Percentiles rank a stretch among this genome's conserved stretches.
phyloP scores from a whole-genome alignment of 331 rosid species.

The Erythrophleum ivorense region DNA sequence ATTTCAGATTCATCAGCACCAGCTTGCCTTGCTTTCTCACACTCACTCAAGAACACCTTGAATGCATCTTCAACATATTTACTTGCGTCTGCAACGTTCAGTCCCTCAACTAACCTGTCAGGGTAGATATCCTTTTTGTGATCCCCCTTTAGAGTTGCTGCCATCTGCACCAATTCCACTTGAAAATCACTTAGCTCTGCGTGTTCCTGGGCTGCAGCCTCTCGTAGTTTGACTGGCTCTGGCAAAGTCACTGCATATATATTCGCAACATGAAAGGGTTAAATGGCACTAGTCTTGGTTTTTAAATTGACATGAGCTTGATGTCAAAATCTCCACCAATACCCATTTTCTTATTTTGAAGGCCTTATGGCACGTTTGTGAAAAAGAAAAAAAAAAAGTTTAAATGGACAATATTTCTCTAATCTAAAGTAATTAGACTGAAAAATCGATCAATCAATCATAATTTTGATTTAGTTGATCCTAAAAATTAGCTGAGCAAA shows the following conservation, averaged over 20 bases:
- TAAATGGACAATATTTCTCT: no score
- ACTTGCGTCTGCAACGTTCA: slow-evolving; percentile 59
- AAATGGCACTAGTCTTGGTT: not conserved
- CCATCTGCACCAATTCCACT: slow-evolving; percentile 68
- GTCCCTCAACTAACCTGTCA: slow-evolving; percentile 53
- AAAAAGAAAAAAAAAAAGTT: no score
- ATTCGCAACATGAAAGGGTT: not conserved
- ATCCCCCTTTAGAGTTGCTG: slow-evolving; percentile 77
- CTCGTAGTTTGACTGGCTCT: slow-evolving; percentile 60
- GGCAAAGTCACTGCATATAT: slow-evolving; percentile 52
- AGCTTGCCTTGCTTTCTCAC: slow-evolving; percentile 59
- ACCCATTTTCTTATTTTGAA: no score
- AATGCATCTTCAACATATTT: slow-evolving; percentile 60
- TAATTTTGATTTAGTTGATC: no score
- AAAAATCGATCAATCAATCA: no score
- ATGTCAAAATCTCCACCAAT: no score
- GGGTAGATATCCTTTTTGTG: slow-evolving; percentile 59
- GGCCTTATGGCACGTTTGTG: no score
- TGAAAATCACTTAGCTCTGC: slow-evolving; percentile 65
- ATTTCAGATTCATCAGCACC: slow-evolving; percentile 63
- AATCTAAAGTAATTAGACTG: no score
- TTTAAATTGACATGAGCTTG: not conserved
- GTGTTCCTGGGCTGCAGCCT: slow-evolving; percentile 43
- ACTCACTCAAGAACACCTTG: slow-evolving; percentile 53
- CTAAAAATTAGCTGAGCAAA: no score